Percentiles rank a stretch among this genome's conserved stretches.
These are phyloP conservation scores for Aspergillus neotritici DNA, from an alignment of 2,329 filamentous ascomycete species.

Conservation along the genomic window DNA sequence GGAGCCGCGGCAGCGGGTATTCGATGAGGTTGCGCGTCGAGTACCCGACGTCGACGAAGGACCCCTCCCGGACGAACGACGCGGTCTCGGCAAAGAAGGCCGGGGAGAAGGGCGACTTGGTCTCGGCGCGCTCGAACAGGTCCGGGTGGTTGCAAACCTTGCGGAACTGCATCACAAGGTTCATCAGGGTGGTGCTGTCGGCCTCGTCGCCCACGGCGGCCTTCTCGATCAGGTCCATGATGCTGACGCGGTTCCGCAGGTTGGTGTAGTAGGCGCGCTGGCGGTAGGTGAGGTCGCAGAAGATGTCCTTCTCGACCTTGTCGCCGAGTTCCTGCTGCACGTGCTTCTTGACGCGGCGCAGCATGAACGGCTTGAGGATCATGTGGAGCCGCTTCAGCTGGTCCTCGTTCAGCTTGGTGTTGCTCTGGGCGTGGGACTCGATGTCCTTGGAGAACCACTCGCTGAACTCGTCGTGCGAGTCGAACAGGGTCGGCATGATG, in stretches of 20 bases:
- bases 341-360: constrained; percentile 98
- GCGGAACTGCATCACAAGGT: constrained; percentile 98
- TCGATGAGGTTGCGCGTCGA: constrained; percentile 82
- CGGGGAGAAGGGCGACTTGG: constrained; percentile 75
- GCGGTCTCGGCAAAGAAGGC: constrained; percentile 91
- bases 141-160: constrained; percentile 99
- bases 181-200: constrained; percentile 95
- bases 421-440: constrained; percentile 95
- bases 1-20: constrained; percentile 70
- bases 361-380: constrained; percentile 99
- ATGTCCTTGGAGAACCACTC: constrained; percentile 60
- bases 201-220: constrained; percentile 88
- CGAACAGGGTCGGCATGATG: constrained; percentile 99
- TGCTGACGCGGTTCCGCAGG: constrained; percentile 92
- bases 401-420: constrained; percentile 98
- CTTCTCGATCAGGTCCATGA: constrained; percentile 98
- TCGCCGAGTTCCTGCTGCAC: constrained; percentile 98
- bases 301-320: constrained; percentile 95
- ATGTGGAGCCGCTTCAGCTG: constrained; percentile 95
- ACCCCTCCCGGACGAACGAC: constrained; percentile 87
- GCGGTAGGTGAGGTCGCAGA: constrained; percentile 93
- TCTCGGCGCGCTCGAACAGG: constrained; percentile 90
- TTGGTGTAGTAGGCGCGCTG: constrained; percentile 91
- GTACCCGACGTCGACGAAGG: constrained; percentile 72
- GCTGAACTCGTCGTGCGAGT: constrained; percentile 49